Evolutionary conservation across 169 alveolate species (phyloP).

Genomic region (Plasmodium gonderi): DNA sequence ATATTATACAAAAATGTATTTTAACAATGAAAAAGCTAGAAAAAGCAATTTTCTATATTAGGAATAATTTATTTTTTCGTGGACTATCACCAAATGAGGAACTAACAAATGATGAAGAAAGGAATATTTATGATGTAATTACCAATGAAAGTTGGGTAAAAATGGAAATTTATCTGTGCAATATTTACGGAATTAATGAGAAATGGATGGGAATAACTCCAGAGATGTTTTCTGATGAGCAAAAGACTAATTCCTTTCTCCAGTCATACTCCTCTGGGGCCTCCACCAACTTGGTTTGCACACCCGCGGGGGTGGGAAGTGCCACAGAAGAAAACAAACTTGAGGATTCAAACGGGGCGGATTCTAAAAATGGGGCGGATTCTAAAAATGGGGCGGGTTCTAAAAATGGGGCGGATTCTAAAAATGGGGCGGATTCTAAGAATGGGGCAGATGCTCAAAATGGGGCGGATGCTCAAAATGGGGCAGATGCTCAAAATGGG

Average conservation of each 20-base stretch:
- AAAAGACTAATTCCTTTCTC: neutral
- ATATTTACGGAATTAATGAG: slow-evolving; percentile 62
- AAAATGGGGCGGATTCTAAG: neutral
- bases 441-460: too few relatives aligned
- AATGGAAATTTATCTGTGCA: slow-evolving; percentile 70
- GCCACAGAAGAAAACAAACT: too few relatives aligned
- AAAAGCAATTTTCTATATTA: slow-evolving; percentile 70
- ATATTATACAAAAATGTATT: slow-evolving; percentile 67
- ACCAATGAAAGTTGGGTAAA: slow-evolving; percentile 62
- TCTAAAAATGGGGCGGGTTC: too few relatives aligned
- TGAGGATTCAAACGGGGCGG: too few relatives aligned
- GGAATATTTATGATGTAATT: slow-evolving; percentile 37
- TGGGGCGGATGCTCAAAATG: too few relatives aligned
- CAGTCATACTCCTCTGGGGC: slow-evolving; percentile 21
- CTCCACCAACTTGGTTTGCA: slow-evolving; percentile 14
- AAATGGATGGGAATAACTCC: slow-evolving; percentile 73
- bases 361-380: neutral
- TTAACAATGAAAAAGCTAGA: slow-evolving; percentile 71
- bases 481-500: too few relatives aligned
- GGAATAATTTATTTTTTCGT: slow-evolving; percentile 30
- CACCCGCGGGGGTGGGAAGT: neutral
- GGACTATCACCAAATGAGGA: neutral
- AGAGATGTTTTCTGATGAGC: slow-evolving; percentile 31
- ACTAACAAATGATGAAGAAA: slow-evolving; percentile 38
- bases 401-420: too few relatives aligned